Percentiles rank a stretch among this genome's conserved stretches.
Evolutionary conservation across 345 rosid species (phyloP).

Genomic region (Carallia brachiata): DNA sequence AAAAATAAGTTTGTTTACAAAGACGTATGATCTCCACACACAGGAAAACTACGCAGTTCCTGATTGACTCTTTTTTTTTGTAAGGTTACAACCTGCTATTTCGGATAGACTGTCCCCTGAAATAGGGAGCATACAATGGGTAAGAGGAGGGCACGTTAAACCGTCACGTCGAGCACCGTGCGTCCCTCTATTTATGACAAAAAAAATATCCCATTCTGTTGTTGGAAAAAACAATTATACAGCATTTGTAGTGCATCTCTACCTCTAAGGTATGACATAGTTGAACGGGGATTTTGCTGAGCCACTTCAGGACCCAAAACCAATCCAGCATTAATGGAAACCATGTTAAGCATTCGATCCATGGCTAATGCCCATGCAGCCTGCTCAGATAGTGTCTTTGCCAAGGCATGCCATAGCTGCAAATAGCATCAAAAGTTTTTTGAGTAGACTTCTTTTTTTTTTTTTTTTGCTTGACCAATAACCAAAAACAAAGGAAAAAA

Average conservation of each 20-base stretch:
- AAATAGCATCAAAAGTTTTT: not conserved
- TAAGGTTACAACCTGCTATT: too few species aligned
- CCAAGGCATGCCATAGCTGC: conserved; percentile 77
- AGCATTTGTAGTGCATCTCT: not conserved
- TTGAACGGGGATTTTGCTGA: conserved; percentile 59
- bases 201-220: not conserved
- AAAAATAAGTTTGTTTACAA: too few species aligned
- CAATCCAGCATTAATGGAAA: conserved; percentile 73
- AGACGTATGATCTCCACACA: too few species aligned
- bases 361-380: conserved; percentile 95
- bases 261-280: conserved; percentile 86
- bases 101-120: too few species aligned
- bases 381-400: conserved; percentile 74
- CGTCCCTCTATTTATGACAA: too few species aligned
- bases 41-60: too few species aligned
- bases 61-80: too few species aligned
- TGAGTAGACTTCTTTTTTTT: too few species aligned
- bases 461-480: not conserved
- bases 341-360: conserved; percentile 82
- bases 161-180: too few species aligned
- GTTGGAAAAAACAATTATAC: not conserved
- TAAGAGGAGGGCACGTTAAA: too few species aligned
- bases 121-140: too few species aligned
- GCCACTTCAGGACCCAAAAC: conserved; percentile 67
- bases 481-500: not conserved